phyloP scores from a whole-genome alignment of 2,329 filamentous ascomycete genomes.

The Verticillium nonalfalfae region DNA sequence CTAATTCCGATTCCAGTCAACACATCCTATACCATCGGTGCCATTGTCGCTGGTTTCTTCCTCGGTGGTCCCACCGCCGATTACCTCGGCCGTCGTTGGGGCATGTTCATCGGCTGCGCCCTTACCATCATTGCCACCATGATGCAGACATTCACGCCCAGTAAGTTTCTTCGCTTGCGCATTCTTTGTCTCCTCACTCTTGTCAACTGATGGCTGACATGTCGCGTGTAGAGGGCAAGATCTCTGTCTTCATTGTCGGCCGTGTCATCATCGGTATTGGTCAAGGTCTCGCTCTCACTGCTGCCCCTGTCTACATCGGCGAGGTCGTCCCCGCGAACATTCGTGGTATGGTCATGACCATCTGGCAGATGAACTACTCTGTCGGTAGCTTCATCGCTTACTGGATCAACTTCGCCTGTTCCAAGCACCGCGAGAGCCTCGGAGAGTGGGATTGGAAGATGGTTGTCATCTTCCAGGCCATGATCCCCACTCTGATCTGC shows the following conservation, averaged over 20 bases:
- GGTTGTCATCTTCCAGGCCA: conserved; percentile 66
- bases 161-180: not conserved
- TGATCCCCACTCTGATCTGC: conserved; percentile 60
- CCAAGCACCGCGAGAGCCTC: conserved; percentile 44
- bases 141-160: conserved; percentile 60
- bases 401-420: conserved; percentile 58
- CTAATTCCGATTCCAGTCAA: conserved; percentile 35
- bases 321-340: conserved; percentile 12
- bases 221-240: conserved; percentile 30
- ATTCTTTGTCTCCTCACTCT: too few species aligned
- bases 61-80: conserved; percentile 59
- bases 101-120: conserved; percentile 59
- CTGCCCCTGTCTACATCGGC: conserved; percentile 11
- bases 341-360: conserved; percentile 59
- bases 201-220: not conserved
- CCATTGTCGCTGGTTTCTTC: conserved; percentile 65
- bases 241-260: conserved; percentile 63
- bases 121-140: conserved; percentile 63
- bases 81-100: conserved; percentile 53
- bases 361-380: conserved; percentile 61
- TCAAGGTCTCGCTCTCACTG: conserved; percentile 52
- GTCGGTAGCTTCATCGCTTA: conserved; percentile 48
- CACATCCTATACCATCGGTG: conserved; percentile 65
- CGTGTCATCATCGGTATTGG: conserved; percentile 64
- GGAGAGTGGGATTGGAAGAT: conserved; percentile 71